These are phyloP conservation scores for Blechomonas ayalai DNA, from an alignment of 208 protist species.

Conservation along the genomic window DNA sequence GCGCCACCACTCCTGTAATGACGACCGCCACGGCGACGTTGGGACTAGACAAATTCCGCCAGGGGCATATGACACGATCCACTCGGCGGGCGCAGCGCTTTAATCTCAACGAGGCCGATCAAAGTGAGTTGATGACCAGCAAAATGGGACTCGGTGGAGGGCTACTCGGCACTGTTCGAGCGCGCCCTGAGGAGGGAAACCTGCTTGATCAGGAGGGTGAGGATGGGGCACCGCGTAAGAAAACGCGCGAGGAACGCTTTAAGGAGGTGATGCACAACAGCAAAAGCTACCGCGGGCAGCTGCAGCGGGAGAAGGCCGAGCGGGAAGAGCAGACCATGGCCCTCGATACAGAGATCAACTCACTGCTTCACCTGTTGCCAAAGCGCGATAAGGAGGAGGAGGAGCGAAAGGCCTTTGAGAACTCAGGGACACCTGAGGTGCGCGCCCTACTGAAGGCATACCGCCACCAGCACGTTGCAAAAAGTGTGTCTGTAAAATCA, in stretches of 20 bases:
- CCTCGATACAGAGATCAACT: slow-evolving; percentile 62
- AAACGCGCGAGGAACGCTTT: slow-evolving; percentile 54
- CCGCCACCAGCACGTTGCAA: slow-evolving; percentile 6
- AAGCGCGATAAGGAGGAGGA: slow-evolving; percentile 51
- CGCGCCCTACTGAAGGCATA: slow-evolving; percentile 36
- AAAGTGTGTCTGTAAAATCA: no score
- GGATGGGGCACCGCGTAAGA: slow-evolving; percentile 19
- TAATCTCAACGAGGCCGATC: slow-evolving; percentile 6
- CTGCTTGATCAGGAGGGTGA: slow-evolving; percentile 9
- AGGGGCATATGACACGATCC: no score
- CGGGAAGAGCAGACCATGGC: slow-evolving; percentile 45
- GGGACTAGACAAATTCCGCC: neutral
- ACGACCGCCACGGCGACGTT: no score
- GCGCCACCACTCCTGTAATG: neutral
- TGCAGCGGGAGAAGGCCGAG: slow-evolving; percentile 57
- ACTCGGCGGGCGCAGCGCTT: slow-evolving; percentile 28
- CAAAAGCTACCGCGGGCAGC: slow-evolving; percentile 42
- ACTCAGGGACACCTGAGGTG: slow-evolving; percentile 50
- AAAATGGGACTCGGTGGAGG: slow-evolving; percentile 8
- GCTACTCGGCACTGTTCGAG: slow-evolving; percentile 7
- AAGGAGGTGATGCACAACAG: slow-evolving; percentile 57
- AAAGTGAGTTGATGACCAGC: neutral
- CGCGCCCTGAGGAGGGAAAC: slow-evolving; percentile 1
- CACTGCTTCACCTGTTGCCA: slow-evolving; percentile 57
- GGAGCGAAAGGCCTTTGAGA: slow-evolving; percentile 46